Conservation (phyloP, 2,329 filamentous ascomycete species). For the Ophiocordyceps australis region DNA sequence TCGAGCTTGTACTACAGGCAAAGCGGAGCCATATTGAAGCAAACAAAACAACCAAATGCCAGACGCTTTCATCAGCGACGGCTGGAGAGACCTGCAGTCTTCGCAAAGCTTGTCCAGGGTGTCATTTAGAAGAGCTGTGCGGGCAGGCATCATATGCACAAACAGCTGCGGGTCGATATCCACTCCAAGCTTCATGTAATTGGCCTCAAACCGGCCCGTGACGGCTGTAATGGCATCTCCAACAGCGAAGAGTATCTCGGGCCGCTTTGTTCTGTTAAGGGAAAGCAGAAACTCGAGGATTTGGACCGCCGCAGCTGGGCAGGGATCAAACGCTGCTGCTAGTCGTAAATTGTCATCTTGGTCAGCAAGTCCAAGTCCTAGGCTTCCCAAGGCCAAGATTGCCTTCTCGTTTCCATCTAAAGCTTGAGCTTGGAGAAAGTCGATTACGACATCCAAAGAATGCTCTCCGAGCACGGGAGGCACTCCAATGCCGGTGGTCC, state of each 20-base stretch:
- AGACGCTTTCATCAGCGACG: slow-evolving; percentile 75
- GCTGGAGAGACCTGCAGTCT: slow-evolving; percentile 72
- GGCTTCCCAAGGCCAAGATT: slow-evolving; percentile 60
- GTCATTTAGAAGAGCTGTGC: slow-evolving; percentile 23
- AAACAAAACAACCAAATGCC: slow-evolving; percentile 91
- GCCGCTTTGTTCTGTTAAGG: slow-evolving; percentile 68
- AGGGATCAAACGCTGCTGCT: slow-evolving; percentile 3
- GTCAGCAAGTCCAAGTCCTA: slow-evolving; percentile 45
- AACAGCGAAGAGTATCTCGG: slow-evolving; percentile 78
- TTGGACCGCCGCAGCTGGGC: slow-evolving; percentile 22
- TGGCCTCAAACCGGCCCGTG: slow-evolving; percentile 67
- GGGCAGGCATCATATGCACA: slow-evolving; percentile 17
- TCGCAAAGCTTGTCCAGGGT: slow-evolving; percentile 56
- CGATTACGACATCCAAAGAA: slow-evolving; percentile 49
- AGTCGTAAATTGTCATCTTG: slow-evolving; percentile 4
- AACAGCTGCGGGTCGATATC: slow-evolving; percentile 44
- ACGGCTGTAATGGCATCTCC: slow-evolving; percentile 75
- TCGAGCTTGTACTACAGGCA: slow-evolving; percentile 53
- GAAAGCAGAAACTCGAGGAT: slow-evolving; percentile 54
- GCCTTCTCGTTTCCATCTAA: slow-evolving; percentile 68
- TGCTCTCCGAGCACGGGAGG: slow-evolving; percentile 11
- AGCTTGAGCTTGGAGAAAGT: no score
- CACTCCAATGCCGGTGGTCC: slow-evolving; percentile 23
- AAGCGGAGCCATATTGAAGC: slow-evolving; percentile 74
- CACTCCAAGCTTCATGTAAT: slow-evolving; percentile 54